phyloP scores from a whole-genome alignment of 345 rosid species.

The Eucalyptus curtisii region DNA sequence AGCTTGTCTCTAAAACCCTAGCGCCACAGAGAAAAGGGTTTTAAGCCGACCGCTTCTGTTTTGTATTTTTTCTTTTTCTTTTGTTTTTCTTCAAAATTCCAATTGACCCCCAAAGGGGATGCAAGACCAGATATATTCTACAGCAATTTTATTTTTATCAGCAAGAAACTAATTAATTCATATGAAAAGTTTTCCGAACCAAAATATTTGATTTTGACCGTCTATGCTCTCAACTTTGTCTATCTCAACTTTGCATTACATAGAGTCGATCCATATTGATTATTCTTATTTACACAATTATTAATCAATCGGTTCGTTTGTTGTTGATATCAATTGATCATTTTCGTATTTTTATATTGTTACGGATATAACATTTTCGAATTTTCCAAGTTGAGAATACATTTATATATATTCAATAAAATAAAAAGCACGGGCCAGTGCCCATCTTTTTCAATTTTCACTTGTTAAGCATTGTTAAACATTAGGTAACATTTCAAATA shows the following conservation, averaged over 20 bases:
- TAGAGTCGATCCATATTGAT: accelerated
- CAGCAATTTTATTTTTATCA: neutral
- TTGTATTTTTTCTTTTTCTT: neutral
- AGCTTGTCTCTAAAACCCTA: neutral
- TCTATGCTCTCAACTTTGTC: neutral
- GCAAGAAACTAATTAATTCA: neutral
- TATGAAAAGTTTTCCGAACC: neutral
- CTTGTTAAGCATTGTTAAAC: neutral
- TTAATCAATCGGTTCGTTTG: too few species aligned
- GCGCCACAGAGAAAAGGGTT: neutral
- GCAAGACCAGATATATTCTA: neutral
- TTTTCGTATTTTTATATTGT: accelerated
- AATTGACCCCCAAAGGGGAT: accelerated
- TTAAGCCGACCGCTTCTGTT: neutral
- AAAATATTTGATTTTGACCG: neutral
- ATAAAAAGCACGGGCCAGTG: neutral
- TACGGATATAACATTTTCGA: accelerated
- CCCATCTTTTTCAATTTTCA: neutral
- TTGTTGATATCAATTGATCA: accelerated
- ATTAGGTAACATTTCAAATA: neutral
- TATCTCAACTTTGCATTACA: neutral
- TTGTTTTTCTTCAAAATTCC: neutral
- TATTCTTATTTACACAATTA: neutral
- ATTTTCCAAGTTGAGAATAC: neutral
- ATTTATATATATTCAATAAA: too few species aligned